A percentile compares a stretch with the other conserved stretches of the same genome.
Conservation (phyloP, 768 basidiomycete genomes). For the Boletus patriciae region DNA sequence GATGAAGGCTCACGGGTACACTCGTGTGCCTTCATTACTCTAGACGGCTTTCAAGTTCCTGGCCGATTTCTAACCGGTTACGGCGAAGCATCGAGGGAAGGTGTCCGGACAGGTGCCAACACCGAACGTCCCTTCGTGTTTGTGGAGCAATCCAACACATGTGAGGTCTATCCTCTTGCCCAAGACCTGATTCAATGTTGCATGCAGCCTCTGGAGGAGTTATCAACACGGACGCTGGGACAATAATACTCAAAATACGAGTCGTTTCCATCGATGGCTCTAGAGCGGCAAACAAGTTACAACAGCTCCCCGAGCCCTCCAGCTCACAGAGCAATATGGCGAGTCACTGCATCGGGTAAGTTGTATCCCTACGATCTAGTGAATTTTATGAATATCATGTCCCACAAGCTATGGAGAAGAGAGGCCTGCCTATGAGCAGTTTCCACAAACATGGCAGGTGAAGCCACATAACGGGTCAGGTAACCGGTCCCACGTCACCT, state of each 20-base stretch:
- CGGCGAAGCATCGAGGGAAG: slow-evolving; percentile 54
- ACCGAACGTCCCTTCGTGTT: slow-evolving; percentile 66
- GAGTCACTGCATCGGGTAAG: slow-evolving; percentile 51
- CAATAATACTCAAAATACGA: slow-evolving; percentile 52
- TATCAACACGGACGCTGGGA: slow-evolving; percentile 44
- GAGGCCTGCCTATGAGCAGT: slow-evolving; percentile 39
- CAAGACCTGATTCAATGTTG: neutral
- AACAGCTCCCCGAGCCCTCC: slow-evolving; percentile 36
- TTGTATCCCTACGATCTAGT: neutral
- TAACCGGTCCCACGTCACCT: slow-evolving; percentile 56
- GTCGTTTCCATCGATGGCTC: slow-evolving; percentile 29
- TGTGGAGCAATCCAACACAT: slow-evolving; percentile 38
- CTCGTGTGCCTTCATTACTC: slow-evolving; percentile 59
- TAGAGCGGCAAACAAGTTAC: slow-evolving; percentile 45
- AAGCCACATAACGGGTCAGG: slow-evolving; percentile 43
- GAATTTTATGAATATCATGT: slow-evolving; percentile 3
- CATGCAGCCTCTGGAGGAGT: slow-evolving; percentile 18
- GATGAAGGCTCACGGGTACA: slow-evolving; percentile 55
- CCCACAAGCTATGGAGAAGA: slow-evolving; percentile 53
- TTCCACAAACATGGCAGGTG: slow-evolving; percentile 54
- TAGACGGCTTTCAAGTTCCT: slow-evolving; percentile 64
- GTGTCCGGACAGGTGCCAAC: slow-evolving; percentile 48
- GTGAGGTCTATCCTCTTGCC: slow-evolving; percentile 30
- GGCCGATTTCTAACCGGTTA: slow-evolving; percentile 60
- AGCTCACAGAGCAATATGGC: slow-evolving; percentile 40